Evolutionary conservation across 2,329 filamentous ascomycete species (phyloP).

Genomic region (Sporothrix inflata): DNA sequence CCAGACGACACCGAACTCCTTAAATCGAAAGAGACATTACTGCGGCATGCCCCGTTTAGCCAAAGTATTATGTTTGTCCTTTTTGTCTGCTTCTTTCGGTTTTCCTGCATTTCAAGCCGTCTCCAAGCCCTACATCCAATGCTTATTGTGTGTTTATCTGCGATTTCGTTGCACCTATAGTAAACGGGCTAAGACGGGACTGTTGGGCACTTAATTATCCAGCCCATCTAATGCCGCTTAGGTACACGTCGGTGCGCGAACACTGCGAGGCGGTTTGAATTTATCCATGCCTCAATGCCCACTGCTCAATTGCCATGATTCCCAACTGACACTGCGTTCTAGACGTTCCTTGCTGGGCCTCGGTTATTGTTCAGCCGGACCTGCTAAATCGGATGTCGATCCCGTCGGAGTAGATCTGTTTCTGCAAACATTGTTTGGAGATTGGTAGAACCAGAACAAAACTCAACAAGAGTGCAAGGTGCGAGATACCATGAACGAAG

Average conservation of each 20-base stretch:
- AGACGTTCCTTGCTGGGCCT: not conserved
- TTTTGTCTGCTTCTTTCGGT: not conserved
- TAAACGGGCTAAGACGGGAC: slow-evolving; percentile 1
- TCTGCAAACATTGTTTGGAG: not conserved
- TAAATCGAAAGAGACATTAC: not conserved
- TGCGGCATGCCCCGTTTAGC: slow-evolving; percentile 21
- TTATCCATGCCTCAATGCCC: not conserved
- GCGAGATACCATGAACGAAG: not conserved
- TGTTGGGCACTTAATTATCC: not conserved
- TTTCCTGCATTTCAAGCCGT: not conserved
- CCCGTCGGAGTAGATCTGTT: slow-evolving; percentile 1
- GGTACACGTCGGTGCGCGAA: not conserved
- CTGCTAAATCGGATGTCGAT: slow-evolving; percentile 19
- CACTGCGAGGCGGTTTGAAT: not conserved
- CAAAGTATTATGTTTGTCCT: slow-evolving; percentile 7
- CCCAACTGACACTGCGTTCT: not conserved
- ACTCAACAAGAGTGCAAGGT: not conserved
- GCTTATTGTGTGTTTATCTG: not conserved
- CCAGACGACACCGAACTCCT: too few relatives aligned
- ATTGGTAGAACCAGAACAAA: not conserved
- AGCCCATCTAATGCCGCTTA: not conserved
- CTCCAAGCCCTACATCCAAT: not conserved
- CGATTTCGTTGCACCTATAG: not conserved
- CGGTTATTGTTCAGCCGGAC: not conserved
- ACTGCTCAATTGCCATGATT: not conserved